Base-by-base conservation (phyloP, 164 flowering plant species). In the Tetrastigma voinierianum region DNA sequence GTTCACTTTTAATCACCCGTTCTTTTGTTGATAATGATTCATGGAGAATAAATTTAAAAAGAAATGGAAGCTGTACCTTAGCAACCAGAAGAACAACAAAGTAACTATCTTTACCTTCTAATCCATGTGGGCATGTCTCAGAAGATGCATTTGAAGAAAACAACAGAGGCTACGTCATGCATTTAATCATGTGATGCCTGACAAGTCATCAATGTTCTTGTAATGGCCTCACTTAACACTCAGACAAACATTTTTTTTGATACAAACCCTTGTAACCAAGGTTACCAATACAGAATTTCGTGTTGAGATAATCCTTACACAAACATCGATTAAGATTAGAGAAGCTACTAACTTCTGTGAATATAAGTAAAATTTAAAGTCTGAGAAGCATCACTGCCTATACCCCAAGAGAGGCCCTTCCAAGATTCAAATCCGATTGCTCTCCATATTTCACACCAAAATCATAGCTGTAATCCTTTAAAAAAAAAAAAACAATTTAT, bases 401-500 rank as follows among this genome's bases (percentile, higher is more conserved):
- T 95, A 47, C 97, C 99, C 99, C 97, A 95, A 45, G 97, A 86
- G 11, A 95, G 91, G 52, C 99, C 97, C 74, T 95, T 92, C 99
- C 99, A 92, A 59, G 97, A 74, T 67, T 90, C 88, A 80, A 64
- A 71, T 4, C 97, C 97, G 93, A 77, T 68, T 78, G 82, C 72
- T 95, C 93, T 48, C 94, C 97, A 73, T 95, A 92, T 72, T 88
- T 86, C 97, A 92, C 58, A 95, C 97, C 88, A 90, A 84, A 57
- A 68, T 86, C 97, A 92, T 92, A 17, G 97, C 97, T 20, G 82
- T 80, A 65, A 89, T 73, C 99, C 99, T 95, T 73, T 47, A 51
- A 9, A 65, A 69, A 8, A n/a, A n/a, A 54, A 6, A 64, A 46
- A 49, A 61, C 1, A 46, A 24, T 32, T 32, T 32, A 32, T 32